Conservation (phyloP, 305 asterid genomes). For the Solanum aculeatissimum region DNA sequence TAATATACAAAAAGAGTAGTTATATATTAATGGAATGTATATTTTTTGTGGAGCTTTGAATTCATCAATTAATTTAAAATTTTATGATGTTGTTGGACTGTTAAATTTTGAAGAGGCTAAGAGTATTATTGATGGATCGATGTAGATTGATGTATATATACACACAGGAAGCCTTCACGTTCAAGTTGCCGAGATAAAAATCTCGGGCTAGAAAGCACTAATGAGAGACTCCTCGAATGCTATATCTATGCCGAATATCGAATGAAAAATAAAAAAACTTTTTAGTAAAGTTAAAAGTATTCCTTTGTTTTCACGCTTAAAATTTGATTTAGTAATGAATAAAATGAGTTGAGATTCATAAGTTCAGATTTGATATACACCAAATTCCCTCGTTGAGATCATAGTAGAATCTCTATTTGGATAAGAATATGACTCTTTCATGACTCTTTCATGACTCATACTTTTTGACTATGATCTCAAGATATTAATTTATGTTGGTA, state of each 20-base stretch:
- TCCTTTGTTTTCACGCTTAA: too few relatives aligned
- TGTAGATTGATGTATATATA: too few relatives aligned
- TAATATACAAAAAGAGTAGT: too few relatives aligned
- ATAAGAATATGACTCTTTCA: background rate
- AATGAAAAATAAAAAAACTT: background rate
- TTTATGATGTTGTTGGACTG: too few relatives aligned
- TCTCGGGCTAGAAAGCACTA: background rate
- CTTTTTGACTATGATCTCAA: background rate
- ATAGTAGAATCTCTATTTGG: background rate
- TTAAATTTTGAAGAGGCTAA: too few relatives aligned
- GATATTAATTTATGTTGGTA: background rate
- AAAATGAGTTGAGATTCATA: background rate
- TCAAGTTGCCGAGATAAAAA: background rate
- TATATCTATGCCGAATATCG: background rate
- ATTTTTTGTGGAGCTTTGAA: too few relatives aligned
- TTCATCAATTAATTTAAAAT: too few relatives aligned
- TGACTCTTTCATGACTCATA: background rate
- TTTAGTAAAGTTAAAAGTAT: background rate
- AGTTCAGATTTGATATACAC: too few relatives aligned
- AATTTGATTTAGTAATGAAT: too few relatives aligned
- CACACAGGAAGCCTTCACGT: accelerated
- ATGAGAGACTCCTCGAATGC: background rate
- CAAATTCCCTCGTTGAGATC: too few relatives aligned
- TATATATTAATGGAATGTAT: too few relatives aligned
- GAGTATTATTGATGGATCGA: too few relatives aligned